Conservation (phyloP, 1,284 basidiomycete genomes). For the Ceratobasidium sp. region DNA sequence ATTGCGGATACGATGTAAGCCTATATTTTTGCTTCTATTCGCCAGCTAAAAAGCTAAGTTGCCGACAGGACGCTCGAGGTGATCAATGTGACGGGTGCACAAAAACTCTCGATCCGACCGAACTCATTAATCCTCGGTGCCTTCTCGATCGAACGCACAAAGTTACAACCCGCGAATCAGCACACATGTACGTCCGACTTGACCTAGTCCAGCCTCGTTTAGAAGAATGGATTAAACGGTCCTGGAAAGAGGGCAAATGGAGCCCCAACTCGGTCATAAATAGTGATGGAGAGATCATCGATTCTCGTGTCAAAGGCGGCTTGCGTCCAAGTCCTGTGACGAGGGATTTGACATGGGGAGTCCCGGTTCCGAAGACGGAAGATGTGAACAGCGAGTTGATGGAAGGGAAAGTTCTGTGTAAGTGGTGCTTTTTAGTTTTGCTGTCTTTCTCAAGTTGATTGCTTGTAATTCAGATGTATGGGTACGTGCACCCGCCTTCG, state of each 20-base stretch:
- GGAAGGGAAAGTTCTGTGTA: conserved; percentile 96
- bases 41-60: not conserved
- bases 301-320: conserved; percentile 88
- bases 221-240: conserved; percentile 87
- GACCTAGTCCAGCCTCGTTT: conserved; percentile 83
- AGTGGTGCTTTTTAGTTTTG: conserved; percentile 49
- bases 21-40: not conserved
- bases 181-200: conserved; percentile 94
- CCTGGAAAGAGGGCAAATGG: conserved; percentile 88
- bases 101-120: conserved; percentile 90
- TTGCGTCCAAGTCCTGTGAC: conserved; percentile 91
- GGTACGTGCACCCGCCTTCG: conserved; percentile 57
- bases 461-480: conserved; percentile 76
- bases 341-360: conserved; percentile 95
- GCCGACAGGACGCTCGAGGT: conserved; percentile 87
- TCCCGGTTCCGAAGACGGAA: conserved; percentile 83
- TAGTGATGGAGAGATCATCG: conserved; percentile 85
- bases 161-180: conserved; percentile 77
- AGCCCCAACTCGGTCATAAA: conserved; percentile 91
- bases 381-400: conserved; percentile 78
- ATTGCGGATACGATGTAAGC: conserved; percentile 82
- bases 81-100: conserved; percentile 98
- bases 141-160: conserved; percentile 83
- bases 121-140: conserved; percentile 95
- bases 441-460: not conserved